phyloP scores from a whole-genome alignment of 371 early-diverging fungal species.

The Mucor sp. region DNA sequence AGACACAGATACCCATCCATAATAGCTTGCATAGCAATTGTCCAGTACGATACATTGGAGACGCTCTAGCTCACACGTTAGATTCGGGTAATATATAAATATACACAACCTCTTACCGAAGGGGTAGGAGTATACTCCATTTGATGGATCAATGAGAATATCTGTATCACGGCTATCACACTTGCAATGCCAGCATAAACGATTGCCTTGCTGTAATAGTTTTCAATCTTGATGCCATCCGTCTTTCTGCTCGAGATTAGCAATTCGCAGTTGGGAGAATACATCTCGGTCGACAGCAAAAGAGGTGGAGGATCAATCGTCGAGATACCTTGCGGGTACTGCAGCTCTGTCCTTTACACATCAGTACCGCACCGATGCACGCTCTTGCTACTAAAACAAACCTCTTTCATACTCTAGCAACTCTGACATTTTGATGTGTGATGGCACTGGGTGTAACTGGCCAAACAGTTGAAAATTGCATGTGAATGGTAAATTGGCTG shows the following conservation, averaged over 20 bases:
- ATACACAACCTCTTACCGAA: constrained; percentile 46
- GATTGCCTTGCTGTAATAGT: constrained; percentile 55
- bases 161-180: constrained; percentile 55
- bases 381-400: neutral
- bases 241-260: constrained; percentile 39
- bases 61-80: constrained; percentile 42
- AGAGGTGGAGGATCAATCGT: constrained; percentile 56
- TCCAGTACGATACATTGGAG: constrained; percentile 77
- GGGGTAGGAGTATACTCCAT: constrained; percentile 79
- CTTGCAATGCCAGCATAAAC: constrained; percentile 62
- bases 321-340: constrained; percentile 58
- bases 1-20: constrained; percentile 74
- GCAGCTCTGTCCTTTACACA: constrained; percentile 26
- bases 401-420: constrained; percentile 62
- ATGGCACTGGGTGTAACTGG: constrained; percentile 56
- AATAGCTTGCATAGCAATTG: constrained; percentile 69
- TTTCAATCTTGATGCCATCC: constrained; percentile 57
- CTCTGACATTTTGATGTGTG: constrained; percentile 40
- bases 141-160: constrained; percentile 66
- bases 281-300: constrained; percentile 52
- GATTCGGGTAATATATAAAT: neutral
- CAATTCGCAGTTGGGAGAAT: constrained; percentile 61
- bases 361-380: neutral
- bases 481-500: constrained; percentile 34
- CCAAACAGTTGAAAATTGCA: constrained; percentile 64